These are phyloP conservation scores for Euphorbia schlechtendalii DNA, from an alignment of 441 rosid species.

Conservation along the genomic window DNA sequence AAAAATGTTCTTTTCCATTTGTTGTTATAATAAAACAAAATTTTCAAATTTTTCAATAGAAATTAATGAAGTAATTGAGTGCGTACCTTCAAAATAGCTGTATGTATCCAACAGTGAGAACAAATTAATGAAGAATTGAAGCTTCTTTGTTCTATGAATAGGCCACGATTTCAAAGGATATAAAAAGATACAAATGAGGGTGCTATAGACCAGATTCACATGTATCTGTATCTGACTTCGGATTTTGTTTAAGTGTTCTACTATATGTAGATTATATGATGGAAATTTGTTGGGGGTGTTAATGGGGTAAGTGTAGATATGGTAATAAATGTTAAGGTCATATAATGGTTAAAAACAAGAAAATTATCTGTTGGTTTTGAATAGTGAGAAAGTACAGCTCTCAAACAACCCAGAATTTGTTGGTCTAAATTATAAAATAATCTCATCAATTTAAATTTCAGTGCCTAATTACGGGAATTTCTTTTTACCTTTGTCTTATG, in stretches of 20 bases:
- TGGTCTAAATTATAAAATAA: neutral
- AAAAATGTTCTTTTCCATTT: no score
- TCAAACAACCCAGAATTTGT: constrained; percentile 3
- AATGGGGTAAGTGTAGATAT: neutral
- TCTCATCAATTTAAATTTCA: neutral
- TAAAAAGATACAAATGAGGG: neutral
- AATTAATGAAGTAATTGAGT: neutral
- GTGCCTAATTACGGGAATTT: neutral
- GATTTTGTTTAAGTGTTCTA: neutral
- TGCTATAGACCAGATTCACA: neutral
- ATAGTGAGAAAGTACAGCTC: neutral
- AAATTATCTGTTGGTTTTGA: neutral
- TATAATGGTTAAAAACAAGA: neutral
- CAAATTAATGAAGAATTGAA: neutral
- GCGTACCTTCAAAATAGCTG: neutral
- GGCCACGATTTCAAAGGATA: neutral
- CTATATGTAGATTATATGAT: neutral
- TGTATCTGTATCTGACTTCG: neutral
- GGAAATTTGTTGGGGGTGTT: neutral
- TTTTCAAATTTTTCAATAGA: neutral
- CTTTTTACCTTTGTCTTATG: neutral
- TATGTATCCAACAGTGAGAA: neutral
- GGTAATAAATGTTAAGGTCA: neutral
- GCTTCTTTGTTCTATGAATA: no score
- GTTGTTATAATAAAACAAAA: neutral